A percentile compares a stretch with the other conserved stretches of the same genome.
Evolutionary conservation across 2,329 filamentous ascomycete species (phyloP).

Genomic region (Aspergillus clavatus): DNA sequence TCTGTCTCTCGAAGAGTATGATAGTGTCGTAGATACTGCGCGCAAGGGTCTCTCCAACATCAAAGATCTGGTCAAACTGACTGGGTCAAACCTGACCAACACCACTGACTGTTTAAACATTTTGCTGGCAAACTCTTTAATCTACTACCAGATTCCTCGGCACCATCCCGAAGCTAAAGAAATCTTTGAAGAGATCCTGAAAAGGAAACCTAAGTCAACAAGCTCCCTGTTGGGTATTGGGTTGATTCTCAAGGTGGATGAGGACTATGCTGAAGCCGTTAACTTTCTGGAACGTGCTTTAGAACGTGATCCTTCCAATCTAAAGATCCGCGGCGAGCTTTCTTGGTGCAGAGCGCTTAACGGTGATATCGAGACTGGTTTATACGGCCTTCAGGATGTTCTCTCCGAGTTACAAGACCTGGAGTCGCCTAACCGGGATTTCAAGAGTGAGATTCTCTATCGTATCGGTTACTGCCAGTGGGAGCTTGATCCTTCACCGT

Average conservation of each 20-base stretch:
- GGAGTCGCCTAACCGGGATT: constrained; percentile 57
- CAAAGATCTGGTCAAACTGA: constrained; percentile 57
- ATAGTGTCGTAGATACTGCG: constrained; percentile 72
- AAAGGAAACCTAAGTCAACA: constrained; percentile 70
- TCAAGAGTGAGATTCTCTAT: constrained; percentile 83
- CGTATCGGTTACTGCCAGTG: constrained; percentile 82
- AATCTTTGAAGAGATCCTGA: constrained; percentile 79
- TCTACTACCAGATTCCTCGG: constrained; percentile 83
- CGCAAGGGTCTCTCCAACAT: constrained; percentile 66
- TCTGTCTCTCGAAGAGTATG: constrained; percentile 76
- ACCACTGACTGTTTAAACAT: constrained; percentile 70
- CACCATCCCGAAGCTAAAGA: constrained; percentile 82
- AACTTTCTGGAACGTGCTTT: constrained; percentile 75
- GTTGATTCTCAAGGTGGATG: constrained; percentile 86
- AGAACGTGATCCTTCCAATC: constrained; percentile 65
- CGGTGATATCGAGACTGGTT: constrained; percentile 66
- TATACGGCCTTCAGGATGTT: constrained; percentile 65
- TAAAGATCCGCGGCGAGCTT: constrained; percentile 76
- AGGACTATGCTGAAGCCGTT: constrained; percentile 77
- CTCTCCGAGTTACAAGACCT: constrained; percentile 61
- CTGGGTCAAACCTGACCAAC: constrained; percentile 64
- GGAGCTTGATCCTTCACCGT: constrained; percentile 70
- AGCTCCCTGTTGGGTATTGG: constrained; percentile 83
- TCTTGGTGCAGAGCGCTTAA: constrained; percentile 88
- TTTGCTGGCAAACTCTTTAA: constrained; percentile 77